Evolutionary conservation across 495 filamentous ascomycete genomes (phyloP).

Genomic region (Neurospora tetraspora): DNA sequence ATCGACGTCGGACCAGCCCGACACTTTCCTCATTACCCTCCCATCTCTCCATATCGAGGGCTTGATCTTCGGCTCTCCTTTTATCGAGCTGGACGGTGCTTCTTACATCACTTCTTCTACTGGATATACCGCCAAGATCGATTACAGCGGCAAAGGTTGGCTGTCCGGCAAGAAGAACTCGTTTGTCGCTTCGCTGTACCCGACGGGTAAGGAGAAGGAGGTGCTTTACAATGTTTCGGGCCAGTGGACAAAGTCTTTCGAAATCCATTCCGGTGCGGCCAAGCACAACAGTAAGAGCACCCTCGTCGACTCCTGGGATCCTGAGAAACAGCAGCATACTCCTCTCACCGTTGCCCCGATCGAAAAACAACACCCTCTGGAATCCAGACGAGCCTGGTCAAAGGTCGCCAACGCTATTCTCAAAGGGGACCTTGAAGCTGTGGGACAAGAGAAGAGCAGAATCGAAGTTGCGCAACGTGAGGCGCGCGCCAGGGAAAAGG

Average conservation of each 20-base stretch:
- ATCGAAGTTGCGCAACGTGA: constrained; percentile 90
- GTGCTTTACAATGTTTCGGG: constrained; percentile 78
- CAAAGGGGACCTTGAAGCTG: constrained; percentile 73
- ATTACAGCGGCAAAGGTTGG: constrained; percentile 91
- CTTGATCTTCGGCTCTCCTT: constrained; percentile 81
- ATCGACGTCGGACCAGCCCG: constrained; percentile 39
- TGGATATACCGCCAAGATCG: constrained; percentile 85
- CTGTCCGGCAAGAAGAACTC: constrained; percentile 90
- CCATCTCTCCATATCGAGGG: constrained; percentile 91
- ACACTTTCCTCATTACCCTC: constrained; percentile 84
- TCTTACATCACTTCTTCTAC: constrained; percentile 77
- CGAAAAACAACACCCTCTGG: constrained; percentile 76
- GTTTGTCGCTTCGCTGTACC: constrained; percentile 70
- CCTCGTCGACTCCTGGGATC: constrained; percentile 59
- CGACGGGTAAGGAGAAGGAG: constrained; percentile 67
- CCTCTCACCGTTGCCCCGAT: constrained; percentile 63
- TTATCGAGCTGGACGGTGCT: constrained; percentile 75
- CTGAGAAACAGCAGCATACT: constrained; percentile 49
- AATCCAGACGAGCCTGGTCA: constrained; percentile 80
- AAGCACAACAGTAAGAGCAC: constrained; percentile 45
- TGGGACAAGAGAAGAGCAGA: constrained; percentile 67
- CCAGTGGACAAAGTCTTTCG: constrained; percentile 83
- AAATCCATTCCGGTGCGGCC: constrained; percentile 58
- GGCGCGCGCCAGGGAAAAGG: constrained; percentile 68
- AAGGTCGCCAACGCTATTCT: constrained; percentile 73